A percentile compares a stretch with the other conserved stretches of the same genome.
phyloP scores from a whole-genome alignment of 805 yeast genomes.

The Pachysolen tannophilus region DNA sequence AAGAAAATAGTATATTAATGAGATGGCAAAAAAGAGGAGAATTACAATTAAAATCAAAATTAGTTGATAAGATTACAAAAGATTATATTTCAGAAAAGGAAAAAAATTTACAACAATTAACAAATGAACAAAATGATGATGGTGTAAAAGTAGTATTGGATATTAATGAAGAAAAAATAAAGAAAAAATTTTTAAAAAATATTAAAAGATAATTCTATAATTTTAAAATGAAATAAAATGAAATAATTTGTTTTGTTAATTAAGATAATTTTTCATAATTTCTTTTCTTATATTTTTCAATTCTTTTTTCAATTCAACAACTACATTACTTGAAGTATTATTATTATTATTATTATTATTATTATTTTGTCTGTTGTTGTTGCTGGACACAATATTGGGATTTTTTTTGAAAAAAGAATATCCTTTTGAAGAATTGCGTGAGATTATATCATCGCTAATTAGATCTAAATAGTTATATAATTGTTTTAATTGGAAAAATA shows the following conservation, averaged over 20 bases:
- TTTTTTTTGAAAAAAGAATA: slow-evolving; percentile 3
- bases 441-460: slow-evolving; percentile 10
- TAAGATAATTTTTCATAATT: slow-evolving; percentile 6
- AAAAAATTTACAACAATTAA: neutral
- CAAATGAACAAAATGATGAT: neutral
- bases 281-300: slow-evolving; percentile 13
- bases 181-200: neutral
- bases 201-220: neutral
- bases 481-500: slow-evolving; percentile 23
- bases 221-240: neutral
- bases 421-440: neutral
- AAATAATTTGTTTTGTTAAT: neutral
- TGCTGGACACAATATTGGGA: neutral
- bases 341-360: neutral
- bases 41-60: slow-evolving; percentile 15
- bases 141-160: neutral
- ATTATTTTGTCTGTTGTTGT: no score
- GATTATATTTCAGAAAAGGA: slow-evolving; percentile 22
- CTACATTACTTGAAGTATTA: slow-evolving; percentile 11
- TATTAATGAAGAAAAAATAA: neutral
- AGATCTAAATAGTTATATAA: slow-evolving; percentile 22
- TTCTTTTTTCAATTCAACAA: slow-evolving; percentile 20
- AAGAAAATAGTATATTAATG: slow-evolving; percentile 31
- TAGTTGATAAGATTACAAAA: slow-evolving; percentile 17
- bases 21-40: slow-evolving; percentile 50